Base-by-base conservation (phyloP, 116 monocot species). In the Thalassia testudinum region DNA sequence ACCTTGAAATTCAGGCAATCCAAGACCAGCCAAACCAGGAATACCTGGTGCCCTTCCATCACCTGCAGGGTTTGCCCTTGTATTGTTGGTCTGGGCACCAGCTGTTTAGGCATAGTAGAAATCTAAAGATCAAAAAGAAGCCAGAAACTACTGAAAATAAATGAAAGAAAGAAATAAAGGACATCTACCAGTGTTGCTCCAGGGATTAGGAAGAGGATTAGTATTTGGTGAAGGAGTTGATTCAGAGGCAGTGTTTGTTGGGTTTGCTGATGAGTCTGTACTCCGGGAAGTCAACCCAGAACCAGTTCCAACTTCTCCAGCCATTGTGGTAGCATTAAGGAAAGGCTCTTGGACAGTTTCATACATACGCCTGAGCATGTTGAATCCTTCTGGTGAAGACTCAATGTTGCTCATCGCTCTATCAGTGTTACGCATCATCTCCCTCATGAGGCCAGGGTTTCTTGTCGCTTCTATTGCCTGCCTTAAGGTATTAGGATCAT, bases 381-480 rank as follows among this genome's bases (percentile, higher is more conserved):
- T 90, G 61, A 84, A 90, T 37, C 84, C 90, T 71, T 90, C 84
- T 19, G 90, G 90, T 42, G 80, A 80, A 51, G 81, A 81, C 54
- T 90, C 90, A 49, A 90, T 90, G 62, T 90, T 90, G 62, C 84
- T 90, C 84, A 90, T 90, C 13, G 90, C 90, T 67, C 90, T 75
- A 30, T 90, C 90, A 21, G 84, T 90, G 59, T 90, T 90, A 10
- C 89, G 68, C 83, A 83, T 90, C 77, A 90, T 75, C 60, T 90
- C 89, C 56, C 89, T 74, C 89, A 90, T 84, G 24, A 90, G 72
- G 66, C 83, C 90, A 50, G 84, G 84, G 49, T 90, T 90, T 59
- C 89, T 80, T 49, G 75, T 76, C 26, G 70, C 89, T 72, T 90
- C 89, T 28, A 90, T 11, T 42, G 78, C 77, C 62, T 90, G 89